Percentiles rank a stretch among this genome's conserved stretches.
These are phyloP conservation scores for Celoporthe dispersa DNA, from an alignment of 2,329 filamentous ascomycete genomes.

Conservation along the genomic window DNA sequence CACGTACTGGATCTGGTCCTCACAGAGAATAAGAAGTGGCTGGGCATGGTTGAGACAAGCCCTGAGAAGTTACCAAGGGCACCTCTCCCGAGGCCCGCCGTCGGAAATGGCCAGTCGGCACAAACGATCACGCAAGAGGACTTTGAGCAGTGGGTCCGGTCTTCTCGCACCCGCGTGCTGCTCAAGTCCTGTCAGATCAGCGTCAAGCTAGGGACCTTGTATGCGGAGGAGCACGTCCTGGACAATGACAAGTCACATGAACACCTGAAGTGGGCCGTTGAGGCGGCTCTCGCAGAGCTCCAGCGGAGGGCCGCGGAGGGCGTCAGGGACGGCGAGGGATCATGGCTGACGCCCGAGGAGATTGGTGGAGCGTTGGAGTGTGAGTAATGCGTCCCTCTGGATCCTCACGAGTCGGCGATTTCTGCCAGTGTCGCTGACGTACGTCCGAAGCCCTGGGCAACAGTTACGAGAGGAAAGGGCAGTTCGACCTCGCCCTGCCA, in stretches of 20 bases:
- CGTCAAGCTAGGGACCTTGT: constrained; percentile 85
- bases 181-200: constrained; percentile 75
- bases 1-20: constrained; percentile 79
- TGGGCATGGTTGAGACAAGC: constrained; percentile 56
- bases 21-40: constrained; percentile 68
- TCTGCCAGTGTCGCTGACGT: constrained; percentile 34
- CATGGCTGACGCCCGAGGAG: constrained; percentile 72
- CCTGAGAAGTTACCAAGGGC: constrained; percentile 38
- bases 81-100: constrained; percentile 25
- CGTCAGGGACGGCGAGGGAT: constrained; percentile 69
- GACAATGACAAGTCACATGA: constrained; percentile 76
- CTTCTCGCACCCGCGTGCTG: constrained; percentile 65
- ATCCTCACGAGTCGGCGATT: constrained; percentile 3
- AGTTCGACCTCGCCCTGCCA: constrained; percentile 81
- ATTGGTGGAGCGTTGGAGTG: constrained; percentile 76
- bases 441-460: constrained; percentile 66
- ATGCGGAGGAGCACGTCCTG: constrained; percentile 75
- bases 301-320: constrained; percentile 69
- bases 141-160: constrained; percentile 49
- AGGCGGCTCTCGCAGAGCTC: constrained; percentile 76
- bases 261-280: constrained; percentile 78
- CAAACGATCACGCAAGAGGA: constrained; percentile 26
- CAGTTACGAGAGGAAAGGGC: constrained; percentile 73
- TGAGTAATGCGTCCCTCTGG: constrained; percentile 39
- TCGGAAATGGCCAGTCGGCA: constrained; percentile 38